Percentiles rank a stretch among this genome's conserved stretches.
Conservation (phyloP, 2,329 filamentous ascomycete species). For the Aureobasidium sp. region DNA sequence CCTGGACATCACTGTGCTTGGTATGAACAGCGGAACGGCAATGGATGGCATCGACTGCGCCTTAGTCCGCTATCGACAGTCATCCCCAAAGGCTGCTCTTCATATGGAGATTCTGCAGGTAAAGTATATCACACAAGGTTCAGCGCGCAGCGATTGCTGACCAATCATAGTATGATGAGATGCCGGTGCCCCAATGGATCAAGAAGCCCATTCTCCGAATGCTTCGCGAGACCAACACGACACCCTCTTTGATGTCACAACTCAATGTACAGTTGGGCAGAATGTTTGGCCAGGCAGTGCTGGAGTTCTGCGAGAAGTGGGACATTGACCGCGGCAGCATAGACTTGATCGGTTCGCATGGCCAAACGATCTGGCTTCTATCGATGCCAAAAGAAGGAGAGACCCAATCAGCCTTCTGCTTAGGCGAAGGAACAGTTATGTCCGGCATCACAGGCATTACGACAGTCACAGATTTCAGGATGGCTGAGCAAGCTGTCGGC, state of each 20-base stretch:
- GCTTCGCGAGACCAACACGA: background rate
- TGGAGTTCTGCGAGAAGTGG: background rate
- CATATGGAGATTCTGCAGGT: conserved; percentile 20
- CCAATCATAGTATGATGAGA: conserved; percentile 14
- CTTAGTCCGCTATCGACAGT: conserved; percentile 24
- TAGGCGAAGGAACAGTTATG: conserved; percentile 22
- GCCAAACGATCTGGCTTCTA: conserved; percentile 25
- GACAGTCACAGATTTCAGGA: conserved; percentile 21
- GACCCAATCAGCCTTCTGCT: conserved; percentile 21
- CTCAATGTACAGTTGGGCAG: background rate
- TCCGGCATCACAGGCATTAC: conserved; percentile 23
- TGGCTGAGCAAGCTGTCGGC: conserved; percentile 23
- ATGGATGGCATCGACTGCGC: conserved; percentile 26
- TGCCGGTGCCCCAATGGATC: background rate
- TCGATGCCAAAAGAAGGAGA: conserved; percentile 21
- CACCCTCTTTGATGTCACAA: background rate
- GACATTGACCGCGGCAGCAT: background rate
- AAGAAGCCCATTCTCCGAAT: background rate
- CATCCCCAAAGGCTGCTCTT: conserved; percentile 15
- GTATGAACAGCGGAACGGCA: conserved; percentile 23
- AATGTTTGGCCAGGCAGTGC: background rate
- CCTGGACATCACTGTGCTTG: conserved; percentile 13
- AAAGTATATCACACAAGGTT: background rate
- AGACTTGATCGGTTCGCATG: conserved; percentile 24
- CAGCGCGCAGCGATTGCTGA: background rate